Evolutionary conservation across 768 basidiomycete genomes (phyloP).

Genomic region (Rhodotorula babjevae): DNA sequence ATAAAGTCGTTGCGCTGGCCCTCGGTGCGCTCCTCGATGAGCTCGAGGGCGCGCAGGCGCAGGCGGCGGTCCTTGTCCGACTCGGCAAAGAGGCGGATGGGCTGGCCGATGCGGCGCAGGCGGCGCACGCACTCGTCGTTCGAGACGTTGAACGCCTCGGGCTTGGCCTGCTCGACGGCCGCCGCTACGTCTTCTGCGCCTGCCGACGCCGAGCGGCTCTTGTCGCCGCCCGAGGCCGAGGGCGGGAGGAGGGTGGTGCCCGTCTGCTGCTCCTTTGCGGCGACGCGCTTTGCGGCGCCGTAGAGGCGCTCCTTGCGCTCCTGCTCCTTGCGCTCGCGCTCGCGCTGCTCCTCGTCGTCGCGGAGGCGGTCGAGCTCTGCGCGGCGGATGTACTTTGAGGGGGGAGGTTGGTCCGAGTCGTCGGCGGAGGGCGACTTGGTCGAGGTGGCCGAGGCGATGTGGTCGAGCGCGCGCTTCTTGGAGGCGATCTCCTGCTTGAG

Average conservation of each 20-base stretch:
- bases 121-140: slow-evolving; percentile 87
- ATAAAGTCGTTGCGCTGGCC: slow-evolving; percentile 87
- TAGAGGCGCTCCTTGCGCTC: slow-evolving; percentile 46
- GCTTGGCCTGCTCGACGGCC: slow-evolving; percentile 44
- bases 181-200: slow-evolving; percentile 29
- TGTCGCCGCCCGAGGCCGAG: no score
- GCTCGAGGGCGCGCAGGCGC: slow-evolving; percentile 83
- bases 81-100: slow-evolving; percentile 90
- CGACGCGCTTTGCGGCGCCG: slow-evolving; percentile 36
- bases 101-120: slow-evolving; percentile 84
- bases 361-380: slow-evolving; percentile 75
- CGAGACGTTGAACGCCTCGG: slow-evolving; percentile 71
- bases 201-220: background rate
- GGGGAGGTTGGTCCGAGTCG: slow-evolving; percentile 39
- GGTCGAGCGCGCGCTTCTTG: slow-evolving; percentile 67
- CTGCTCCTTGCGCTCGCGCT: slow-evolving; percentile 52
- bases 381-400: slow-evolving; percentile 81
- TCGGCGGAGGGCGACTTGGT: background rate
- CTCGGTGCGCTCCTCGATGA: slow-evolving; percentile 66
- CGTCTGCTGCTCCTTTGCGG: slow-evolving; percentile 9
- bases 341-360: slow-evolving; percentile 52
- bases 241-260: background rate
- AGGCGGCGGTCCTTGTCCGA: slow-evolving; percentile 87
- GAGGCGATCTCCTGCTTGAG: slow-evolving; percentile 78
- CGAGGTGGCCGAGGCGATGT: slow-evolving; percentile 41